These are phyloP conservation scores for Eucalyptus polybractea DNA, from an alignment of 345 rosid species.

Conservation along the genomic window DNA sequence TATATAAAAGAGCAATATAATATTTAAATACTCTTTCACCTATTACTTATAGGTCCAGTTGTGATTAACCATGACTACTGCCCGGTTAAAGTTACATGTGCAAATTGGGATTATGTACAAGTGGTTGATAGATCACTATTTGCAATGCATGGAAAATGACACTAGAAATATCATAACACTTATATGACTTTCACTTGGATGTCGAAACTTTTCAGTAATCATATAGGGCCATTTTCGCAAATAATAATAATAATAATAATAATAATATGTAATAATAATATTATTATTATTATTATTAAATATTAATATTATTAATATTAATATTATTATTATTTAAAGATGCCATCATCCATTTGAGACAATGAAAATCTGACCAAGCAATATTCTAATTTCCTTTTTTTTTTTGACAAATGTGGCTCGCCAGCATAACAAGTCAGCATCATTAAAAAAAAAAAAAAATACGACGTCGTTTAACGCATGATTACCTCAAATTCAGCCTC, in stretches of 20 bases:
- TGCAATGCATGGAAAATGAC: not conserved
- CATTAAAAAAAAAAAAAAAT: too few relatives aligned
- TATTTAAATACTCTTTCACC: not conserved
- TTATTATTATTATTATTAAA: too few relatives aligned
- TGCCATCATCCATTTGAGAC: not conserved
- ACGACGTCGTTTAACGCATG: not conserved
- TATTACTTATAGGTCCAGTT: not conserved
- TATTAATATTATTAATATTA: too few relatives aligned
- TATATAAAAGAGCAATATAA: not conserved
- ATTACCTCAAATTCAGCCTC: not conserved
- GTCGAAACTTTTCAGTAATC: not conserved
- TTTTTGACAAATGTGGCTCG: not conserved
- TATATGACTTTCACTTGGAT: not conserved
- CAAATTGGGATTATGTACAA: not conserved
- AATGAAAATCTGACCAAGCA: fast-evolving
- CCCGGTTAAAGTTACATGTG: not conserved
- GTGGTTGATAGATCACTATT: not conserved
- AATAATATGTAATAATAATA: too few relatives aligned
- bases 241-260: too few relatives aligned
- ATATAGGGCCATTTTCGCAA: not conserved
- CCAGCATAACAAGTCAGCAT: not conserved
- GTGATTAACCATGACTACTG: not conserved
- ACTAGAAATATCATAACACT: not conserved
- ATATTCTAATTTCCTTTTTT: not conserved
- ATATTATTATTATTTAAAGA: not conserved